These are phyloP conservation scores for Austroboletus novae-zelandiae DNA, from an alignment of 1,284 basidiomycete genomes.

Conservation along the genomic window DNA sequence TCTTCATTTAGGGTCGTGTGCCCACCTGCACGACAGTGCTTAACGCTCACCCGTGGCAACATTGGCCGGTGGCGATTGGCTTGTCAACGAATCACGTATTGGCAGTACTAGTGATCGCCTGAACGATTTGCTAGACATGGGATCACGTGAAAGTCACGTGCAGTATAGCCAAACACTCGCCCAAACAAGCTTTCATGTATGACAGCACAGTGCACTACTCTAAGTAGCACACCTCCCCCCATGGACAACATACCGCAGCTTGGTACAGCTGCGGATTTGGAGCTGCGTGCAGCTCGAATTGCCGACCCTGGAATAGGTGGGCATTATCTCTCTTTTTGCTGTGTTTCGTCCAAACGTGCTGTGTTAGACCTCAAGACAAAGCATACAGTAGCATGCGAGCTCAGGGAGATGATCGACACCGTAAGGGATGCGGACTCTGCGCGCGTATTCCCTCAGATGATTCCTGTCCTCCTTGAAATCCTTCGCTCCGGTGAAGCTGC, in stretches of 20 bases:
- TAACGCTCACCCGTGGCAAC: not conserved
- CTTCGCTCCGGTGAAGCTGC: constrained; percentile 77
- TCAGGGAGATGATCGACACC: constrained; percentile 85
- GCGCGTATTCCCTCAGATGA: constrained; percentile 66
- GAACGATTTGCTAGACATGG: no score
- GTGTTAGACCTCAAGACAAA: constrained; percentile 66
- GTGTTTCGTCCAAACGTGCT: not conserved
- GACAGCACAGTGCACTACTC: no score
- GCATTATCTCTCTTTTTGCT: constrained; percentile 13
- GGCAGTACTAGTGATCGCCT: no score
- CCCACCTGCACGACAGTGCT: not conserved
- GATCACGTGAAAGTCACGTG: constrained; percentile 33
- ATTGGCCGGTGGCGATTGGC: no score
- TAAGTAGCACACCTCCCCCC: no score
- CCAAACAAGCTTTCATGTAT: constrained; percentile 35
- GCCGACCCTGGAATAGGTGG: constrained; percentile 70
- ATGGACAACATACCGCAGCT: constrained; percentile 47
- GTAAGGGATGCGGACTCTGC: constrained; percentile 80
- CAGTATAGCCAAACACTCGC: constrained; percentile 24
- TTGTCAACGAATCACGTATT: no score
- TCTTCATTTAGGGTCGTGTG: no score
- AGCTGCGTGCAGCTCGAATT: constrained; percentile 65
- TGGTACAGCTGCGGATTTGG: constrained; percentile 58
- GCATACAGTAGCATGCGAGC: constrained; percentile 70
- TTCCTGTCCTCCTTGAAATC: constrained; percentile 80